Evolutionary conservation across 2,329 filamentous ascomycete genomes (phyloP).

Genomic region (Neonectria ditissima): DNA sequence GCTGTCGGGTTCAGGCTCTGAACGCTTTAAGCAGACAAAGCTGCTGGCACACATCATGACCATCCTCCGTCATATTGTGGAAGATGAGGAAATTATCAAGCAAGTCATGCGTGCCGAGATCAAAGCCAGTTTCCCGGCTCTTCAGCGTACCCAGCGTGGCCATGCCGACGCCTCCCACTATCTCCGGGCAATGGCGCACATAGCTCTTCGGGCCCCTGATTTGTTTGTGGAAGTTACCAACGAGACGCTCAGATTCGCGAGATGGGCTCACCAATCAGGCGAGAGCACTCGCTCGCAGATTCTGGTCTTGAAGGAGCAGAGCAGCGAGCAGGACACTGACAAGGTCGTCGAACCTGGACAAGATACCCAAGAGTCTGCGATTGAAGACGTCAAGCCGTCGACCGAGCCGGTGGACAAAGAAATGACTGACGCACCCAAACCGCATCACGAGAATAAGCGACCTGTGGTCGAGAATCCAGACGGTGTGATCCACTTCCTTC

Average conservation of each 20-base stretch:
- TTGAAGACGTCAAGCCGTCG: conserved; percentile 67
- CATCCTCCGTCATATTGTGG: conserved; percentile 90
- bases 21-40: conserved; percentile 71
- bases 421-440: conserved; percentile 74
- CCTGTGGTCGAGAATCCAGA: conserved; percentile 93
- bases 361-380: conserved; percentile 25
- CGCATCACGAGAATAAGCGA: conserved; percentile 75
- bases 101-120: conserved; percentile 95
- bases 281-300: conserved; percentile 50
- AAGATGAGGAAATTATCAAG: conserved; percentile 90
- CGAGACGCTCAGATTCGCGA: conserved; percentile 80
- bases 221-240: conserved; percentile 90
- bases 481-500: conserved; percentile 92
- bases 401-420: conserved; percentile 71
- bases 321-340: conserved; percentile 33
- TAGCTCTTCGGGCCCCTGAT: conserved; percentile 83
- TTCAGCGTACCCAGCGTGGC: conserved; percentile 62
- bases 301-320: conserved; percentile 57
- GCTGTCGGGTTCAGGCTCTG: conserved; percentile 81
- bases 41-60: conserved; percentile 78
- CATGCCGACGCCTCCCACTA: conserved; percentile 77
- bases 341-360: conserved; percentile 30
- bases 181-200: conserved; percentile 80
- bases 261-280: conserved; percentile 62
- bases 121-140: conserved; percentile 76